Base-by-base conservation (phyloP, 352 stramenopile species). In the Phytophthora ramorum region DNA sequence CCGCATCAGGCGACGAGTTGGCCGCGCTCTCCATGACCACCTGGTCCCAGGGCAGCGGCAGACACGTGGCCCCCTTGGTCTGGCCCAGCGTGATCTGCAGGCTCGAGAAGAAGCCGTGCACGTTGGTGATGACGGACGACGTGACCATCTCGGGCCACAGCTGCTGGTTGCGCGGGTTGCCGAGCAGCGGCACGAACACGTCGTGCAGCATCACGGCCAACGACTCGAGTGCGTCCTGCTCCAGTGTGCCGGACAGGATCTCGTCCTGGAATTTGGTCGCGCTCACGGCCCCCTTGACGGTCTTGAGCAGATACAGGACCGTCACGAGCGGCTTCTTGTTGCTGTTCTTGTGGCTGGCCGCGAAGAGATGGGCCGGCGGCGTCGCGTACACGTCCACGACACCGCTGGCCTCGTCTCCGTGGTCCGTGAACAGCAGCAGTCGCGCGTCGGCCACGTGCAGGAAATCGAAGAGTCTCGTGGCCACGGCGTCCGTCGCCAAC, bases 11-110 rank as follows among this genome's bases (percentile, higher is more conserved):
- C 2, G 63, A 65, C 1, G 69, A 63, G 37, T 69, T 81, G 12
- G 64, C 63, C 3, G 57, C 60, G 24, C 75, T 91, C 17, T 90
- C 82, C 19, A 77, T 86, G 26, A 90, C 66, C 16, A 86, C 73
- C 47, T 91, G 82, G 52, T 93, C 82, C 84, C 88, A 93, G 0
- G 91, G 91, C 22, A 97, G 66, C 2, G 91, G 90, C 19, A 97
- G 73, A 63, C 85, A 95, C 26, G 91, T 96, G 4, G 78, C 79
- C 0, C 91, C 91, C 24, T 89, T 78, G 14, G 91, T 93, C 58
- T 96, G 88, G 2, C 91, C 91, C 10, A 95, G 73, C 0, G 85
- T 96, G 71, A 97, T 97, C 71, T 97, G 88, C 8, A 97, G 43
- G 32, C 80, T 95, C 7, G 85, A 92, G 53, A 89, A 92, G 66